Base-by-base conservation (phyloP, 1,284 basidiomycete species). In the Sporisorium scitamineum region DNA sequence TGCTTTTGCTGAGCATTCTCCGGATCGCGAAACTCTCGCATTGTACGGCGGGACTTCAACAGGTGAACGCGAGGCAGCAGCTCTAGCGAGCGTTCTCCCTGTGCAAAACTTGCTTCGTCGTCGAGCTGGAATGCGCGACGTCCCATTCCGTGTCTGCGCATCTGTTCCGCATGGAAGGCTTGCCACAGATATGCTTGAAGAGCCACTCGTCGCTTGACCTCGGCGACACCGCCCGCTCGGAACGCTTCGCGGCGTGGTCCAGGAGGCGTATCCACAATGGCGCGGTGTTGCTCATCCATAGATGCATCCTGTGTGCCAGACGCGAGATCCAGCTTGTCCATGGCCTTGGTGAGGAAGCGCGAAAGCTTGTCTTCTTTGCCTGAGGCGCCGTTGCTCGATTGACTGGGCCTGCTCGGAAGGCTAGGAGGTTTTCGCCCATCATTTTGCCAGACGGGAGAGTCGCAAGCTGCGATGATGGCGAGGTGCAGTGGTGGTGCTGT, bases 121-220 rank as follows among this genome's bases (percentile, higher is more conserved):
- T 80, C 76, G 54, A 80, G 65, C 22, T 60, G 66, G 39, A 80
- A 80, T 9, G 67, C 48, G 2, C 79, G 54, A 1, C 74, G 68
- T 24, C 69, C 74, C 54, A 80, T 70, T 7, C 73, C 66, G 24
- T 76, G 70, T 18, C 79, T 60, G 11, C 68, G 61, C 77, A 80
- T 79, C 48, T 80, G 76, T 54, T 80, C 79, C 0, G 73, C 69
- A 20, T 78, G 73, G 45, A 79, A 80, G 2, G 79, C 73, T 32
- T 80, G 76, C 77, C 76, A 79, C 10, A 73, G 58, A 41, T 80
- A 80, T 0, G 76, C 76, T 50, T 80, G 78, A 3, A 80, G 42
- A 1, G 72, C 76, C 3, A 80, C 41, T n/a, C 71, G 61, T 18
- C 64, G 53, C 56, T 67, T 74, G 50, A 78, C 64, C 41, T 70